Evolutionary conservation across 805 yeast species (phyloP).

Genomic region (Lipomyces chichibuensis): DNA sequence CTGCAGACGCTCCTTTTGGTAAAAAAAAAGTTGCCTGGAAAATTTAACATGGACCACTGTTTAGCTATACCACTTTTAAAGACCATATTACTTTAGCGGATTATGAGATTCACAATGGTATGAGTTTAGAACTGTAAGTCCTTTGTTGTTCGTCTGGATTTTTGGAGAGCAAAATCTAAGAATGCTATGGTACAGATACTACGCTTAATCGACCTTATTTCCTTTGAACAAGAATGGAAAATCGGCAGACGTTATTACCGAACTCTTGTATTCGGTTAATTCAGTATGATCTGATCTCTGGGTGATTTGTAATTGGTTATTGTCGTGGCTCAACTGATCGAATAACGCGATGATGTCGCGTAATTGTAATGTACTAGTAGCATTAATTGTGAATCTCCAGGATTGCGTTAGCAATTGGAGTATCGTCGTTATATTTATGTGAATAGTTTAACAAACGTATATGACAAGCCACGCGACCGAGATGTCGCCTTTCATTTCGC

Average conservation of each 20-base stretch:
- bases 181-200: slow-evolving; percentile 4
- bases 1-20: neutral
- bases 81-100: slow-evolving; percentile 93
- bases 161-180: neutral
- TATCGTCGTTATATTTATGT: neutral
- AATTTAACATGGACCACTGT: too few relatives aligned
- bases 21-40: neutral
- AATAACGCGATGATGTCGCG: neutral
- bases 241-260: too few relatives aligned
- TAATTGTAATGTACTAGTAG: neutral
- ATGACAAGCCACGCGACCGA: neutral
- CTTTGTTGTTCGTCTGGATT: neutral
- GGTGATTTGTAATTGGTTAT: neutral
- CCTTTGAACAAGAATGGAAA: neutral
- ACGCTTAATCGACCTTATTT: slow-evolving; percentile 1
- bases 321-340: neutral
- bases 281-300: too few relatives aligned
- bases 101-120: slow-evolving; percentile 90
- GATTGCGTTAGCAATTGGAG: neutral
- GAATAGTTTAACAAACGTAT: neutral
- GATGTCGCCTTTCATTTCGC: neutral
- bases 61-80: slow-evolving; percentile 67
- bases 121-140: slow-evolving; percentile 76
- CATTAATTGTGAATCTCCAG: neutral
- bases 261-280: too few relatives aligned